These are phyloP conservation scores for Talaromyces wortmannii DNA, from an alignment of 495 filamentous ascomycete genomes.

Conservation along the genomic window DNA sequence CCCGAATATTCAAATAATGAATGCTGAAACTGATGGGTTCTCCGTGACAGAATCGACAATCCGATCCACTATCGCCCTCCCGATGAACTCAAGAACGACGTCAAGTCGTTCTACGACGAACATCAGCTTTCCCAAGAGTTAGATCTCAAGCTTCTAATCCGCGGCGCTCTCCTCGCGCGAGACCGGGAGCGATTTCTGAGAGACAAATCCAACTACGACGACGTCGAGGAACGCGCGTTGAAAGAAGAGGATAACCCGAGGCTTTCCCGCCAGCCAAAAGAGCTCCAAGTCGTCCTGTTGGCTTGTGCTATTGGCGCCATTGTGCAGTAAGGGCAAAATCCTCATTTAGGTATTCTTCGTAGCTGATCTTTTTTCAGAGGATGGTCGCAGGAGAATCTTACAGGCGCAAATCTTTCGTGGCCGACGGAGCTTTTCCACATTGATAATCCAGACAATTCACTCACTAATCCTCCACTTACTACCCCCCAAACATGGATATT, in stretches of 20 bases:
- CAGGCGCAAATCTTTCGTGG: slow-evolving; percentile 5
- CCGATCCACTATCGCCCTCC: slow-evolving; percentile 2
- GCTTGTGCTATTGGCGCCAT: slow-evolving; percentile 7
- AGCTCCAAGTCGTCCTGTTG: slow-evolving; percentile 9
- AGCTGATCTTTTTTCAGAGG: neutral
- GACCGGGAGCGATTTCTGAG: slow-evolving; percentile 6
- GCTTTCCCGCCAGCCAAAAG: slow-evolving; percentile 8
- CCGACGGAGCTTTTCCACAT: neutral
- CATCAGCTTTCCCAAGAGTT: slow-evolving; percentile 6
- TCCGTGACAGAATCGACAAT: slow-evolving; percentile 1
- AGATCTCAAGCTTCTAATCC: slow-evolving; percentile 5
- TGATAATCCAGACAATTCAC: neutral
- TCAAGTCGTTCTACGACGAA: slow-evolving; percentile 7
- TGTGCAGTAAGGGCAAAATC: slow-evolving; percentile 5
- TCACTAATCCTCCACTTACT: neutral
- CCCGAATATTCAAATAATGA: neutral
- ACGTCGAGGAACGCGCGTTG: slow-evolving; percentile 9
- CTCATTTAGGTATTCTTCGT: neutral
- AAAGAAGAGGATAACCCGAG: slow-evolving; percentile 10
- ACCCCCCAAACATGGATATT: slow-evolving; percentile 1
- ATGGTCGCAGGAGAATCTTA: slow-evolving; percentile 7
- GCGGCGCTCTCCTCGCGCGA: slow-evolving; percentile 7
- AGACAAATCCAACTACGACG: neutral
- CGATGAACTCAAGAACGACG: slow-evolving; percentile 3
- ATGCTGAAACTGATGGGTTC: neutral